A percentile compares a stretch with the other conserved stretches of the same genome.
Evolutionary conservation across 2,329 filamentous ascomycete species (phyloP).

Genomic region (Calonectria montana): DNA sequence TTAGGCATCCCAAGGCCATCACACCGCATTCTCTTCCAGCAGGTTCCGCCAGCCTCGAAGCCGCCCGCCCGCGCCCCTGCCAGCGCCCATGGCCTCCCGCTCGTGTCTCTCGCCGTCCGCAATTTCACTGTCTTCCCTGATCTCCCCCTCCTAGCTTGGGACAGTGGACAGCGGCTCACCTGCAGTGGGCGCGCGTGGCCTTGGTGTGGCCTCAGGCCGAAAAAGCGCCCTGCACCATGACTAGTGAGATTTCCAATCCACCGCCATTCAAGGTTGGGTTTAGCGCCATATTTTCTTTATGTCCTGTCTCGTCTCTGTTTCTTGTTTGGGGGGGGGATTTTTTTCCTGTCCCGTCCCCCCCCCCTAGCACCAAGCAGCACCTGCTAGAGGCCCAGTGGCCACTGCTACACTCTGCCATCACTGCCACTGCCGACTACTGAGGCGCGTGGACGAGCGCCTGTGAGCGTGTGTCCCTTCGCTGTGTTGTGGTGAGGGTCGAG

Average conservation of each 20-base stretch:
- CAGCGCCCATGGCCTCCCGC: constrained; percentile 33
- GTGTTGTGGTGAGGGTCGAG: constrained; percentile 20
- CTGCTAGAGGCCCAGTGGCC: constrained; percentile 35
- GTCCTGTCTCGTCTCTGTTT: constrained; percentile 34
- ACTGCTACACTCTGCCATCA: constrained; percentile 9
- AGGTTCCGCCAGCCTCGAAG: constrained; percentile 30
- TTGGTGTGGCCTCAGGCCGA: constrained; percentile 40
- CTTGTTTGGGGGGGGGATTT: constrained; percentile 29
- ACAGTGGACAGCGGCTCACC: constrained; percentile 28
- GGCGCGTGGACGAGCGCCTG: constrained; percentile 7
- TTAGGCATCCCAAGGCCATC: background rate
- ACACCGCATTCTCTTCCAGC: constrained; percentile 1
- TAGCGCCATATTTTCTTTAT: constrained; percentile 48
- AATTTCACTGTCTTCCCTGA: constrained; percentile 40
- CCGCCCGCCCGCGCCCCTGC: constrained; percentile 31
- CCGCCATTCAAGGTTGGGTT: constrained; percentile 50
- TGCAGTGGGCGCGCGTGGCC: constrained; percentile 32
- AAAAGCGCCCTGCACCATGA: constrained; percentile 37
- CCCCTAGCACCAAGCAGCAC: constrained; percentile 26
- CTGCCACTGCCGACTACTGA: constrained; percentile 21
- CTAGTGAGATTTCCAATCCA: constrained; percentile 49
- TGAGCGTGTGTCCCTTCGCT: constrained; percentile 14
- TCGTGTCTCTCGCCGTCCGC: constrained; percentile 40
- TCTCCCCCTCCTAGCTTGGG: constrained; percentile 29
- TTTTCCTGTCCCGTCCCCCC: constrained; percentile 24